Base-by-base conservation (phyloP, 208 protist species). In the Strigomonas culicis region DNA sequence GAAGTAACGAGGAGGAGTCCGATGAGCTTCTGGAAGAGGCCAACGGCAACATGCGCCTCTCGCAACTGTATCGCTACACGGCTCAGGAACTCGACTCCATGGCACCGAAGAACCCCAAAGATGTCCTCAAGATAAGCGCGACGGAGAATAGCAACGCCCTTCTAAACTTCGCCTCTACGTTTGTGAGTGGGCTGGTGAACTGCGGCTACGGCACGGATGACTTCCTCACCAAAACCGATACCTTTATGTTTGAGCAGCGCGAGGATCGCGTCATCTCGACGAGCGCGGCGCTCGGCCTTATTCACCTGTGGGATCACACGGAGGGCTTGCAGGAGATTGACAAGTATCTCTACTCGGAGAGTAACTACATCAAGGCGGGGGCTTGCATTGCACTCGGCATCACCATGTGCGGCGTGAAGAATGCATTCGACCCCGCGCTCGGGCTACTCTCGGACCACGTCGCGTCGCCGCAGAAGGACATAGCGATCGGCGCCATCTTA, bases 241-340 rank as follows among this genome's bases (percentile, higher is more conserved):
- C 89, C 34, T 98, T 97, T 83, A 70, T 97, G 36, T 98, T 96
- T 70, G 97, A 99, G 59, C 94, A 99, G 80, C 97, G 97, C 66
- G 98, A 99, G 59, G 91, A 98, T 59, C 92, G 88, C 63, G 94
- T 98, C 72, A 96, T 99, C 46, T 93, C 86, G 36, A 98, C 98
- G 22, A 97, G 94, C 4, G 98, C 98, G 0, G 97, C 97, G 15
- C 82, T 99, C 11, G 98, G 98, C 32, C 76, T 99, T 70, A 80
- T 99, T 34, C 80, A 98, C 53, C 73, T 99, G 46, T 99, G 98
- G 98, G 98, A 99, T 74, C 85, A 99, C 56, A 96, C 97, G 19
- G 91, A 92, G 39, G 98, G 98, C 41, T 77, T 99, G 1, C 97
- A 89, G 63, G 82, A 97, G 72, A 89, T 99, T 36, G 90, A 99